These are phyloP conservation scores for Fusarium chuoi DNA, from an alignment of 2,329 filamentous ascomycete genomes.

Conservation along the genomic window DNA sequence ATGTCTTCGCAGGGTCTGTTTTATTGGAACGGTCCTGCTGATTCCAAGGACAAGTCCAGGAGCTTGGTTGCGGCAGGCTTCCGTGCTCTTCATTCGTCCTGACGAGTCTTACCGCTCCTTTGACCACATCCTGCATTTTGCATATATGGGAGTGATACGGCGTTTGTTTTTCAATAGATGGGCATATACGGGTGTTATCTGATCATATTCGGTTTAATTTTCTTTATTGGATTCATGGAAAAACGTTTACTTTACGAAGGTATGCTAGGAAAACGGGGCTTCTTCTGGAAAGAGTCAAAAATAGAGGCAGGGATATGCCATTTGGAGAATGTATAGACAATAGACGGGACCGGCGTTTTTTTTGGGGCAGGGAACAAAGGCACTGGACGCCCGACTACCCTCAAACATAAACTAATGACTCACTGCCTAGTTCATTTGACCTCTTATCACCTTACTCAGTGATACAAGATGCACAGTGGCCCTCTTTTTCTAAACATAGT, in stretches of 20 bases:
- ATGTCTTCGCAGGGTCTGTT: slow-evolving; percentile 71
- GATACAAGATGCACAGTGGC: slow-evolving; percentile 3
- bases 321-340: slow-evolving; percentile 30
- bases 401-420: slow-evolving; percentile 21
- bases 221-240: slow-evolving; percentile 1
- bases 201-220: slow-evolving; percentile 4
- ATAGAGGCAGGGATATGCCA: slow-evolving; percentile 24
- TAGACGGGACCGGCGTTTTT: slow-evolving; percentile 41
- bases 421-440: slow-evolving; percentile 19
- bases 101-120: slow-evolving; percentile 22
- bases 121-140: slow-evolving; percentile 22
- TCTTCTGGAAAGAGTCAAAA: slow-evolving; percentile 30
- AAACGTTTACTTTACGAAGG: slow-evolving; percentile 22
- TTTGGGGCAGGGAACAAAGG: slow-evolving; percentile 15
- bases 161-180: slow-evolving; percentile 34
- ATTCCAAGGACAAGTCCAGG: slow-evolving; percentile 67
- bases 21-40: slow-evolving; percentile 83
- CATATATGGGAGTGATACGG: slow-evolving; percentile 28
- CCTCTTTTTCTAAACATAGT: slow-evolving; percentile 8
- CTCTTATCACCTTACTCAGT: not conserved
- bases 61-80: slow-evolving; percentile 70
- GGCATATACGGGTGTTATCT: slow-evolving; percentile 31
- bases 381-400: slow-evolving; percentile 18
- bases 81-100: slow-evolving; percentile 61
- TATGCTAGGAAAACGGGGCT: slow-evolving; percentile 22